Evolutionary conservation across 192 early-diverging fungal species (phyloP).

Genomic region (Coemansia sp.): DNA sequence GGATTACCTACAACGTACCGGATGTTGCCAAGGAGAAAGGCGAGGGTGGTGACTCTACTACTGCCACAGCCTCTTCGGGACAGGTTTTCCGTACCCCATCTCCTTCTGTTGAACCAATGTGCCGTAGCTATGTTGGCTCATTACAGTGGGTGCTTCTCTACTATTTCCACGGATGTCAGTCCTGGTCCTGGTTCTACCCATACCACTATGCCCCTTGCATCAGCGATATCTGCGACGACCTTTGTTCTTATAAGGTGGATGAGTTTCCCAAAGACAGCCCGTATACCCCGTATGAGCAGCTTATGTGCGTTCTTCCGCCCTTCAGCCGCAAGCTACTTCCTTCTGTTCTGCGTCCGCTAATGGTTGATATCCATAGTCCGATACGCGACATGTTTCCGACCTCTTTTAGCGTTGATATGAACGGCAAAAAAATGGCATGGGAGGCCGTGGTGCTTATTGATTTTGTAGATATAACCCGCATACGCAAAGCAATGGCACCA

Average conservation of each 20-base stretch:
- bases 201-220: slow-evolving; percentile 97
- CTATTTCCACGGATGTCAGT: slow-evolving; percentile 93
- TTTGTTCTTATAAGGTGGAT: slow-evolving; percentile 62
- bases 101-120: slow-evolving; percentile 56
- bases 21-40: slow-evolving; percentile 15
- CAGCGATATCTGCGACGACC: slow-evolving; percentile 66
- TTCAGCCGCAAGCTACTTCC: slow-evolving; percentile 84
- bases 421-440: slow-evolving; percentile 98
- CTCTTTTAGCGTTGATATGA: slow-evolving; percentile 90
- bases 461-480: slow-evolving; percentile 90
- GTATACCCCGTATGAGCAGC: slow-evolving; percentile 95
- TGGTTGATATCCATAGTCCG: slow-evolving; percentile 80
- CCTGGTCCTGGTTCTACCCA: slow-evolving; percentile 99
- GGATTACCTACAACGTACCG: slow-evolving; percentile 53
- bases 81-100: slow-evolving; percentile 41
- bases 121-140: slow-evolving; percentile 84
- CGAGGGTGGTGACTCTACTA: background rate
- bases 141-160: slow-evolving; percentile 97
- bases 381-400: slow-evolving; percentile 95
- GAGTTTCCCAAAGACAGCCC: slow-evolving; percentile 78
- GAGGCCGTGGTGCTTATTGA: slow-evolving; percentile 98
- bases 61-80: background rate
- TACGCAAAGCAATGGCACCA: slow-evolving; percentile 76
- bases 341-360: slow-evolving; percentile 73
- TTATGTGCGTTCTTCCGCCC: slow-evolving; percentile 97